phyloP scores from a whole-genome alignment of 495 filamentous ascomycete genomes.

The Alectoria sarmentosa region DNA sequence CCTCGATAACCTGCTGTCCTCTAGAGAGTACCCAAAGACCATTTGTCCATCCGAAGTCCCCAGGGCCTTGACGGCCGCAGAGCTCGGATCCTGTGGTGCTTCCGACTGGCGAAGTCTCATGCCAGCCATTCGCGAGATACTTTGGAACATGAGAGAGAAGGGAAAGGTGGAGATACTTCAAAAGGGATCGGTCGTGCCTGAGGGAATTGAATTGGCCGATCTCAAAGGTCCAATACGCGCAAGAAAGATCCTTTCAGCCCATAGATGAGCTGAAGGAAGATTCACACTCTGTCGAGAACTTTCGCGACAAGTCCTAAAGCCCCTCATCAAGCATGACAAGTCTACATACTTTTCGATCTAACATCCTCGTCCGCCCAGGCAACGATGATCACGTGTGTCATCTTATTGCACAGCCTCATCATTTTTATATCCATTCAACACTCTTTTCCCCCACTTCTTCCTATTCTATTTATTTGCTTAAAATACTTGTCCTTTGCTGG shows the following conservation, averaged over 20 bases:
- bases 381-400: conserved; percentile 1
- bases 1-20: conserved; percentile 14
- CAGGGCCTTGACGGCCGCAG: conserved; percentile 31
- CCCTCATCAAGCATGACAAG: background rate
- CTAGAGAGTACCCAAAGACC: conserved; percentile 37
- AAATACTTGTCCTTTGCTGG: background rate
- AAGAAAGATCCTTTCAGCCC: conserved; percentile 19
- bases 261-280: background rate
- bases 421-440: background rate
- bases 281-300: background rate
- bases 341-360: background rate
- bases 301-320: background rate
- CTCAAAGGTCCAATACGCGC: conserved; percentile 39
- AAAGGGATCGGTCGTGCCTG: conserved; percentile 33
- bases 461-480: background rate
- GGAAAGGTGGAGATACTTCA: conserved; percentile 44
- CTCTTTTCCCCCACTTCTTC: background rate
- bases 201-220: conserved; percentile 26
- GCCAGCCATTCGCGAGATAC: conserved; percentile 34
- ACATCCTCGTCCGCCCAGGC: background rate
- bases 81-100: conserved; percentile 30
- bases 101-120: conserved; percentile 39
- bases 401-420: background rate
- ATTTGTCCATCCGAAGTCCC: conserved; percentile 46
- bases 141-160: conserved; percentile 30